These are phyloP conservation scores for Cadophora sp. DNA, from an alignment of 2,329 filamentous ascomycete genomes.

Conservation along the genomic window DNA sequence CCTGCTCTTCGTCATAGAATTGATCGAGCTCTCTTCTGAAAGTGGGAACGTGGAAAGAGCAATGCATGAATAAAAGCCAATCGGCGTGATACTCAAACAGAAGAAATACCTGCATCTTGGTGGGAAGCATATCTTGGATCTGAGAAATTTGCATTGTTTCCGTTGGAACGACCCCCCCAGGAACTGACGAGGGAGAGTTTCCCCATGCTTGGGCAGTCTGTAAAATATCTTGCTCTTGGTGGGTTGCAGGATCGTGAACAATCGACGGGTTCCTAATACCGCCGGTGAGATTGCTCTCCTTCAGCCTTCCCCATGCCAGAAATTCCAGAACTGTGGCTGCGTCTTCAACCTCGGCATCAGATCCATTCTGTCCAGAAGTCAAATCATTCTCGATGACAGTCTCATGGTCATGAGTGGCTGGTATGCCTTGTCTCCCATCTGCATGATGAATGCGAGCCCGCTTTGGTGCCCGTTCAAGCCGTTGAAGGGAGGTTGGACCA, in stretches of 20 bases:
- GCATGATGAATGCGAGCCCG: slow-evolving; percentile 25
- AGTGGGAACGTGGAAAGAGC: slow-evolving; percentile 40
- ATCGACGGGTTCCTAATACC: slow-evolving; percentile 27
- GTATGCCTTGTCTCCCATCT: background rate
- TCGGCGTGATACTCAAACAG: slow-evolving; percentile 32
- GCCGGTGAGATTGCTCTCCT: slow-evolving; percentile 46
- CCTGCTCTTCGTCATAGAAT: slow-evolving; percentile 48
- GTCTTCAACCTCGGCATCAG: slow-evolving; percentile 47
- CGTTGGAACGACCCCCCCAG: slow-evolving; percentile 22
- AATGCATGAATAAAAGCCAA: slow-evolving; percentile 35
- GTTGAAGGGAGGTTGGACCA: background rate
- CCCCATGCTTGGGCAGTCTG: slow-evolving; percentile 28
- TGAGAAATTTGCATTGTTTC: slow-evolving; percentile 30
- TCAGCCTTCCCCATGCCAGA: slow-evolving; percentile 55
- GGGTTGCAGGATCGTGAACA: slow-evolving; percentile 21
- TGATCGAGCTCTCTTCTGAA: slow-evolving; percentile 49
- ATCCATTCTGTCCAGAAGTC: slow-evolving; percentile 25
- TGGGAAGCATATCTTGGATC: slow-evolving; percentile 33
- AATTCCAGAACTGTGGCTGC: slow-evolving; percentile 56
- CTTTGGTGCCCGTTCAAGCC: slow-evolving; percentile 32
- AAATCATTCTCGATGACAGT: slow-evolving; percentile 21
- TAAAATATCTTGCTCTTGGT: slow-evolving; percentile 32
- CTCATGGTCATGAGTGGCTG: background rate
- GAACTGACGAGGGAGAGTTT: slow-evolving; percentile 26
- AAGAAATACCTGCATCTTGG: slow-evolving; percentile 27